Base-by-base conservation (phyloP, 257 asterid genomes). In the Leonotis leonurus region DNA sequence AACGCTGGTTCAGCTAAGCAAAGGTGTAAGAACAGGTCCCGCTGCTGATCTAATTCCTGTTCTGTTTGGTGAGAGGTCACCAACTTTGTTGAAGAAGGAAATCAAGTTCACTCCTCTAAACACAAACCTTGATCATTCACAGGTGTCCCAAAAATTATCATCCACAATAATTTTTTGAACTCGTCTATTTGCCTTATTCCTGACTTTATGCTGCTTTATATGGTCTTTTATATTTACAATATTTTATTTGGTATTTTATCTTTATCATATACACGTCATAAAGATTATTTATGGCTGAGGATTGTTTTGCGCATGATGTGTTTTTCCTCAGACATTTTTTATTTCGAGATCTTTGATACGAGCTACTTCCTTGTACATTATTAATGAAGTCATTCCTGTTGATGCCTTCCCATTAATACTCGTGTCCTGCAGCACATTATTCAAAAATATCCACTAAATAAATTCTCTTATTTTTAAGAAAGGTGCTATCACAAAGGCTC, bases 41-140 rank as follows among this genome's bases (percentile, higher is more conserved):
- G 95, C 99, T 70, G 75, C 97, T 26, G 89, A 85, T 77, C 80
- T 92, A 68, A 93, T 92, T 60, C 96, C 96, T 63, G 94, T 92
- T 65, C 80, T 92, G 70, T 92, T 92, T 75, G 97, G 99, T 27
- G 97, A 89, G 81, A 83, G 81, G 75, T 63, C 57, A 54, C 97
- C 96, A 12, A 60, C 82, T 36, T 72, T 74, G 72, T 60, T 81
- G 49, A 85, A 80, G 83, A 87, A 86, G 73, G 96, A 92, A 67
- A 46, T 66, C 77, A 77, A 83, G 76, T 85, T 92, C 79, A 73
- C 91, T 69, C 83, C 73, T 18, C 26, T 83, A 30, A 92, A 92
- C 77, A 26, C 70, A 45, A 86, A 81, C 76, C 96, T 89, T 46
- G 97, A 89, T 73, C 86, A 83, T 71, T 92, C 99, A 37, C 97